Percentiles rank a stretch among this genome's conserved stretches.
Conservation (phyloP, 352 stramenopile genomes). For the Globisporangium camurandrum region DNA sequence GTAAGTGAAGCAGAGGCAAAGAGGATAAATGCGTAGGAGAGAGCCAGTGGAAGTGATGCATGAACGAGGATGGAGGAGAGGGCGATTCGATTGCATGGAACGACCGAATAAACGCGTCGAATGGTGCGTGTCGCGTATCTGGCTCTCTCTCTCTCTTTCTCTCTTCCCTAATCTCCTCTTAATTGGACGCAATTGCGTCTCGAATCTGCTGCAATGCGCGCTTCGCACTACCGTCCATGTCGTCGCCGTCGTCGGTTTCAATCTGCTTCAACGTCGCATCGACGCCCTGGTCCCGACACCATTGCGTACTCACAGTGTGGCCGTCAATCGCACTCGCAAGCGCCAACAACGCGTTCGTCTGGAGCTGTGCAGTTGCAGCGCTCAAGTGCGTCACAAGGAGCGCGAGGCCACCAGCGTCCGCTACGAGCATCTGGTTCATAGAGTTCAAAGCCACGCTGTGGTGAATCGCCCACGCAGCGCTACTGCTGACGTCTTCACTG, state of each 20-base stretch:
- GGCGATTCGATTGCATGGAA: too few species aligned
- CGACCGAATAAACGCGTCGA: neutral
- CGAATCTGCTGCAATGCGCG: constrained; percentile 34
- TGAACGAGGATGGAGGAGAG: too few species aligned
- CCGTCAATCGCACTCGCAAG: constrained; percentile 46
- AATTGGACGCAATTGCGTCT: too few species aligned
- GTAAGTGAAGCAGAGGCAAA: constrained; percentile 18
- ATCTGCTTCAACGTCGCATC: constrained; percentile 31
- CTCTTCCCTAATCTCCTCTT: too few species aligned
- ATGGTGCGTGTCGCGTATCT: neutral
- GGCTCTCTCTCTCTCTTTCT: neutral
- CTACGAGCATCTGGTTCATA: constrained; percentile 50
- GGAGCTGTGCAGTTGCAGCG: constrained; percentile 34
- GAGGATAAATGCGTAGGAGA: neutral
- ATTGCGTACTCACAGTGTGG: constrained; percentile 40
- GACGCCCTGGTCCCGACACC: constrained; percentile 34
- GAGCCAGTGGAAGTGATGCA: neutral
- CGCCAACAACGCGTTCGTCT: constrained; percentile 64
- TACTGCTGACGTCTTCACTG: constrained; percentile 56
- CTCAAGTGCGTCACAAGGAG: constrained; percentile 48
- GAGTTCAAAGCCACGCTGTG: constrained; percentile 57
- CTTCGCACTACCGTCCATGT: constrained; percentile 46
- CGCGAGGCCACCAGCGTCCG: constrained; percentile 46
- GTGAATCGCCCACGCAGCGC: constrained; percentile 70
- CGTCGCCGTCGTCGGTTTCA: constrained; percentile 34